Evolutionary conservation across 148 eudicot species (phyloP).

Genomic region (Hydrangea macrophylla): DNA sequence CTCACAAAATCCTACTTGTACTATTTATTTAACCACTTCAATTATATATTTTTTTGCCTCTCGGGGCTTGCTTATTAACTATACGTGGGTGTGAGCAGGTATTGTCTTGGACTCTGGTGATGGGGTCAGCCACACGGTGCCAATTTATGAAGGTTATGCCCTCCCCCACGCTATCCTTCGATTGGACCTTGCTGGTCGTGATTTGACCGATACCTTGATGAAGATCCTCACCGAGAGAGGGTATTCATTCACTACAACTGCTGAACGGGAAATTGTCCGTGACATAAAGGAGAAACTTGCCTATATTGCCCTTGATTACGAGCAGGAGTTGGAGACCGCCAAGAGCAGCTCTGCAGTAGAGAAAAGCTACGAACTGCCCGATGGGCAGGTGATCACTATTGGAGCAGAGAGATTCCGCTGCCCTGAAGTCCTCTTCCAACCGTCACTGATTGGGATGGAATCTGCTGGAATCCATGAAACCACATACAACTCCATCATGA

Average conservation of each 20-base stretch:
- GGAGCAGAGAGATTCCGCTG: conserved; percentile 25
- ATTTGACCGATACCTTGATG: conserved; percentile 4
- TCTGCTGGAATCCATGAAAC: conserved; percentile 21
- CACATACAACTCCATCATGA: no score
- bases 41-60: no score
- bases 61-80: no score
- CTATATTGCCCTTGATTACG: conserved; percentile 20
- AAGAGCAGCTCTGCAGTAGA: conserved; percentile 20
- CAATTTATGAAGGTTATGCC: no score
- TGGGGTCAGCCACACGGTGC: no score
- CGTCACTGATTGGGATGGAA: conserved; percentile 24
- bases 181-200: no score
- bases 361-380: conserved; percentile 23
- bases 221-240: conserved; percentile 26
- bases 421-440: conserved; percentile 25
- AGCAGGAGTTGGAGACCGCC: conserved; percentile 22
- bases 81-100: no score
- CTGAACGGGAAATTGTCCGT: conserved; percentile 26
- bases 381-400: no score
- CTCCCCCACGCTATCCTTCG: no score
- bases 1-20: no score
- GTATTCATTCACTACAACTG: conserved; percentile 22
- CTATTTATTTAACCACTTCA: no score
- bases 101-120: no score
- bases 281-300: conserved; percentile 24